Evolutionary conservation across 306 rosid species (phyloP).

Genomic region (Rosa lucieae): DNA sequence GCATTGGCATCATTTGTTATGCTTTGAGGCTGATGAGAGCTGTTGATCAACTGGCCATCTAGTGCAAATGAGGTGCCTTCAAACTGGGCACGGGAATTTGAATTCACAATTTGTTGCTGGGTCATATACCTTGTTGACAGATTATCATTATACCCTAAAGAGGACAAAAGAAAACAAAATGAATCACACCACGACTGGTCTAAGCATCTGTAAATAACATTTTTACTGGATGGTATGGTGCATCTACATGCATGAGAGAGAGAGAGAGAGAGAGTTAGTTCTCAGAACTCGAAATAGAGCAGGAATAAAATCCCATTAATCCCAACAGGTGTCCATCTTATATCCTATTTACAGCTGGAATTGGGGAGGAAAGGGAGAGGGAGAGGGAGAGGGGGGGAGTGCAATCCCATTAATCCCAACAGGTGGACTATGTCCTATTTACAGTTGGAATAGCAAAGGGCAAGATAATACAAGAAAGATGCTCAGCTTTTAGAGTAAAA

Average conservation of each 20-base stretch:
- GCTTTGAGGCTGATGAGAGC: conserved; percentile 52
- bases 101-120: conserved; percentile 50
- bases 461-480: not conserved
- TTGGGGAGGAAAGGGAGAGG: not conserved
- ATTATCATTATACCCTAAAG: conserved; percentile 60
- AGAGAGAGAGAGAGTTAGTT: not conserved
- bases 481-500: not conserved
- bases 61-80: conserved; percentile 52
- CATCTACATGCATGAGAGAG: not conserved
- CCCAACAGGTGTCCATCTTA: not conserved
- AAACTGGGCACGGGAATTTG: conserved; percentile 58
- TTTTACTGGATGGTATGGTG: not conserved
- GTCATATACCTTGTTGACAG: conserved; percentile 51
- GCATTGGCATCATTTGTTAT: conserved; percentile 46
- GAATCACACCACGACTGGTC: not conserved
- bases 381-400: too few relatives aligned
- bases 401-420: not conserved
- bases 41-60: conserved; percentile 53
- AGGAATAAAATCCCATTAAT: not conserved
- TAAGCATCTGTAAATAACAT: not conserved
- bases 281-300: not conserved
- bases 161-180: conserved; percentile 8
- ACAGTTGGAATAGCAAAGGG: not conserved
- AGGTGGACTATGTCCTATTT: not conserved
- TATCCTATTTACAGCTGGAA: not conserved